These are phyloP conservation scores for Ophiocytium majus DNA, from an alignment of 352 stramenopile genomes.

Conservation along the genomic window DNA sequence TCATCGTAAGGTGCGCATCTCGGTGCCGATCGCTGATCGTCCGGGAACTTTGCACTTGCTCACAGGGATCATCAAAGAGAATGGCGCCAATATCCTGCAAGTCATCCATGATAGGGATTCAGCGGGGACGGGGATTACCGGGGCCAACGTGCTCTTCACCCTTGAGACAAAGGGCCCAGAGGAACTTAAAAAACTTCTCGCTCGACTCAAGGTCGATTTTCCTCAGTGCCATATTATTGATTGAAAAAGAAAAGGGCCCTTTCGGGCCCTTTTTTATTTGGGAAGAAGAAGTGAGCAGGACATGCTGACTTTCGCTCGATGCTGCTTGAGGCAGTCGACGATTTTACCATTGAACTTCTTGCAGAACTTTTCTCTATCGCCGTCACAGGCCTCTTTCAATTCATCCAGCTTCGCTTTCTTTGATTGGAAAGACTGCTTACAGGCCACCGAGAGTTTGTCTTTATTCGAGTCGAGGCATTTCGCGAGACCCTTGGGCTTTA, in stretches of 20 bases:
- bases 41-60: background rate
- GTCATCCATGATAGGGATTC: background rate
- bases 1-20: slow-evolving; percentile 6
- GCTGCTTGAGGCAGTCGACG: no score
- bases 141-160: slow-evolving; percentile 2
- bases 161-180: background rate
- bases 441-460: background rate
- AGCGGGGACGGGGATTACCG: background rate
- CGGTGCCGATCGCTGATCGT: background rate
- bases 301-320: no score
- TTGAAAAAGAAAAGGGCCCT: slow-evolving; percentile 7
- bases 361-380: background rate
- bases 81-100: background rate
- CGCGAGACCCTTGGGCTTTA: background rate
- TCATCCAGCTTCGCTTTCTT: background rate
- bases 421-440: background rate
- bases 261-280: slow-evolving; percentile 7
- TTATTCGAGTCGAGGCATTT: background rate
- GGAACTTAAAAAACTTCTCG: background rate
- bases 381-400: background rate
- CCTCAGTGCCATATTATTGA: background rate
- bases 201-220: background rate
- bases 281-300: no score
- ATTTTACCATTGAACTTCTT: no score
- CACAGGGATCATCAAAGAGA: background rate